phyloP scores from a whole-genome alignment of 257 asterid species.

The Scutellaria galericulata region DNA sequence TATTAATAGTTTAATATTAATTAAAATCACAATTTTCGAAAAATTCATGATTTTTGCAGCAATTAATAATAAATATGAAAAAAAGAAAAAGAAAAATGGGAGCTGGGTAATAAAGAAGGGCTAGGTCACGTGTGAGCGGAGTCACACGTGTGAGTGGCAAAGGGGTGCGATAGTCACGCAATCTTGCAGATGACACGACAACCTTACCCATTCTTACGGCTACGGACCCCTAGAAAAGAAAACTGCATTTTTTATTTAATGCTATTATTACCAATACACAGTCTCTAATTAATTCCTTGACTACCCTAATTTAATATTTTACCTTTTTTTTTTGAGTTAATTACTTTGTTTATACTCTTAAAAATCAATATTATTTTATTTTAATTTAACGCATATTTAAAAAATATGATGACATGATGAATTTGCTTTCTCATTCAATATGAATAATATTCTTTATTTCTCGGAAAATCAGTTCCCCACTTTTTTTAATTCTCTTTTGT shows the following conservation, averaged over 20 bases:
- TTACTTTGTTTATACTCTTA: too few species aligned
- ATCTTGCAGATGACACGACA: constrained; percentile 37
- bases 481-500: not conserved
- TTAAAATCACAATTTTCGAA: too few species aligned
- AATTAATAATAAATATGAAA: too few species aligned
- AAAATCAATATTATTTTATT: not conserved
- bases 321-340: not conserved
- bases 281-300: too few species aligned
- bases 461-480: too few species aligned
- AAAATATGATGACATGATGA: constrained; percentile 10
- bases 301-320: too few species aligned
- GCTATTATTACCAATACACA: not conserved
- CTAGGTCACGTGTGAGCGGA: constrained; percentile 24
- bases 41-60: too few species aligned
- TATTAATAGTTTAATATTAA: too few species aligned
- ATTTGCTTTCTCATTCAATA: constrained; percentile 12
- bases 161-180: constrained; percentile 39
- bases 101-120: not conserved
- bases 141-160: constrained; percentile 34
- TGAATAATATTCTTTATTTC: not conserved
- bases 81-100: too few species aligned
- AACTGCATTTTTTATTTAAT: constrained; percentile 15
- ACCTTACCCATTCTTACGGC: constrained; percentile 37
- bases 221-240: constrained; percentile 28
- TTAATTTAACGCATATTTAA: not conserved